These are phyloP conservation scores for Mychonastes homosphaera DNA, from an alignment of 139 green algal species.

Conservation along the genomic window DNA sequence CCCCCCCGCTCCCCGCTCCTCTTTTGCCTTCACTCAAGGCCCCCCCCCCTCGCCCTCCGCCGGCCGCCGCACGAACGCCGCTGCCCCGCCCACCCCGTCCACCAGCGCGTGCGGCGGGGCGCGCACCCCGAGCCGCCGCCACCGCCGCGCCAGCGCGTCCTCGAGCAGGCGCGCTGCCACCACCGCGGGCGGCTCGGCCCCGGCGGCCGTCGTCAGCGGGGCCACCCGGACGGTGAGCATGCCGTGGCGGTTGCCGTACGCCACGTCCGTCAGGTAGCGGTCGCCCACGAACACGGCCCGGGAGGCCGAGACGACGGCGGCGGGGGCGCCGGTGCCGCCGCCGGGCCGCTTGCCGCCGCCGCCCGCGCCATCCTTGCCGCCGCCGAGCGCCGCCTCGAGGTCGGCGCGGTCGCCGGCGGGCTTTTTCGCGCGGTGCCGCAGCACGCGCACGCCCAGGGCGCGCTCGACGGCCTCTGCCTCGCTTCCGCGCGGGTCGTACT, in stretches of 20 bases:
- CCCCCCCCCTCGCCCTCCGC: no score
- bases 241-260: conserved; percentile 77
- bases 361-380: no score
- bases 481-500: conserved; percentile 78
- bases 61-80: no score
- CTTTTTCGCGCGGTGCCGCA: conserved; percentile 81
- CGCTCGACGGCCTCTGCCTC: conserved; percentile 68
- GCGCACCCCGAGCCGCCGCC: conserved; percentile 29
- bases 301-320: conserved; percentile 17
- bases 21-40: no score
- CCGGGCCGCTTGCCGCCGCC: no score
- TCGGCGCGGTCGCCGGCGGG: conserved; percentile 53
- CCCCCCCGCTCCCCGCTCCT: no score
- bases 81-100: no score
- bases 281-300: conserved; percentile 78
- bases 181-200: conserved; percentile 56
- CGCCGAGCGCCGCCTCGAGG: conserved; percentile 58
- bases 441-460: conserved; percentile 61
- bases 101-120: conserved; percentile 33
- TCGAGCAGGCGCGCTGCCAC: conserved; percentile 44
- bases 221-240: conserved; percentile 72
- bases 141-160: conserved; percentile 40
- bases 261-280: conserved; percentile 81
- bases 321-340: no score
- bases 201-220: conserved; percentile 52